phyloP scores from a whole-genome alignment of 345 rosid genomes.

The Cardamine resedifolia region DNA sequence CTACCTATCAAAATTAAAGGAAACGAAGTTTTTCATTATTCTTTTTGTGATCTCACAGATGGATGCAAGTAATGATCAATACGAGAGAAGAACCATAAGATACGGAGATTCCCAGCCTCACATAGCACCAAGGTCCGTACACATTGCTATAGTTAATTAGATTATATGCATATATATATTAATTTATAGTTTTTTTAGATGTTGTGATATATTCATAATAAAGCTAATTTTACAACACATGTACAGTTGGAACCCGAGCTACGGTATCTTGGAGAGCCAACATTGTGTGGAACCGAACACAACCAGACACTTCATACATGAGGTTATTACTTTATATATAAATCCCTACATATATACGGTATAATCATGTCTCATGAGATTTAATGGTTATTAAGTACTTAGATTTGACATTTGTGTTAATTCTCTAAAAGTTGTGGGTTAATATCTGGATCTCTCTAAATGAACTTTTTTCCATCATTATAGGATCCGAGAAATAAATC shows the following conservation, averaged over 20 bases:
- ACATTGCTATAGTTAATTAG: neutral
- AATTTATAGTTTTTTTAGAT: neutral
- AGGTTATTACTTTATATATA: constrained; percentile 44
- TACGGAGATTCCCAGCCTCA: constrained; percentile 60
- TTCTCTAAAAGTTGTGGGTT: neutral
- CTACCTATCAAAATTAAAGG: neutral
- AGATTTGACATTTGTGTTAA: constrained; percentile 4
- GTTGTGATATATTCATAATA: neutral
- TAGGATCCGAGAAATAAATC: constrained; percentile 56
- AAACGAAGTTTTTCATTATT: neutral
- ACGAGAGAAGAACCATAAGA: constrained; percentile 60
- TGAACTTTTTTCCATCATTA: neutral
- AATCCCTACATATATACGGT: neutral
- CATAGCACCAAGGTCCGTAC: constrained; percentile 51
- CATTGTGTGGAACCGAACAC: constrained; percentile 56
- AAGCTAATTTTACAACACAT: constrained; percentile 19
- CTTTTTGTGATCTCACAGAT: constrained; percentile 47
- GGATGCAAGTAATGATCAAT: constrained; percentile 53
- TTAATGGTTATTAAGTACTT: neutral
- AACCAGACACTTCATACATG: constrained; percentile 63
- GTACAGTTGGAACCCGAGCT: constrained; percentile 65
- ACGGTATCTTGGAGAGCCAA: constrained; percentile 55
- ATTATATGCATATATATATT: neutral
- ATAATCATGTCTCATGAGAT: neutral
- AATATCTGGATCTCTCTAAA: neutral